These are phyloP conservation scores for Lithospermum erythrorhizon DNA, from an alignment of 257 asterid genomes.

Conservation along the genomic window DNA sequence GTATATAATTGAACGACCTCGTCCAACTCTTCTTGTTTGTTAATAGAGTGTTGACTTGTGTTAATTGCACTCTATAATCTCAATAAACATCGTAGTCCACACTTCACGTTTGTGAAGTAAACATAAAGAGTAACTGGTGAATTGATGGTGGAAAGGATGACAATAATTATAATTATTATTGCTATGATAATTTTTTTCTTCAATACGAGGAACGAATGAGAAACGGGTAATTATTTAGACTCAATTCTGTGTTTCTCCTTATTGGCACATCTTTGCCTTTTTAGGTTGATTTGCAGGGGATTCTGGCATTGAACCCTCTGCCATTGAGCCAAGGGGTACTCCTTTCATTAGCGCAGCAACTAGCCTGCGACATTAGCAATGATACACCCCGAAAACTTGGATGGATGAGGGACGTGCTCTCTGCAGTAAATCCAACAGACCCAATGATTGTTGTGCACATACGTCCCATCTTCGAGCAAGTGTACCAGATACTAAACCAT, in stretches of 20 bases:
- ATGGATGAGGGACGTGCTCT: slow-evolving; percentile 81
- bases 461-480: slow-evolving; percentile 94
- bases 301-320: slow-evolving; percentile 57
- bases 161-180: too few relatives aligned
- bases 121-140: too few relatives aligned
- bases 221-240: background rate
- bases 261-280: background rate
- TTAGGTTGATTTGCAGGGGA: slow-evolving; percentile 70
- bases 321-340: slow-evolving; percentile 96
- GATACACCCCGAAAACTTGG: slow-evolving; percentile 57
- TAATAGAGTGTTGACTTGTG: too few relatives aligned
- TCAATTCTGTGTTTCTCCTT: background rate
- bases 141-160: too few relatives aligned
- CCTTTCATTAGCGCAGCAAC: slow-evolving; percentile 81
- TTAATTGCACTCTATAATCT: too few relatives aligned
- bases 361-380: slow-evolving; percentile 65
- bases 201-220: too few relatives aligned
- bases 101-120: too few relatives aligned
- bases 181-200: too few relatives aligned
- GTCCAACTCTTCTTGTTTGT: too few relatives aligned
- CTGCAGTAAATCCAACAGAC: slow-evolving; percentile 72
- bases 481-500: slow-evolving; percentile 67
- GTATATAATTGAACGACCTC: too few relatives aligned
- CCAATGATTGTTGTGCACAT: slow-evolving; percentile 64
- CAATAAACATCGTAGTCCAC: too few relatives aligned